Conservation (phyloP, 352 stramenopile genomes). For the Plasmopara muralis region DNA sequence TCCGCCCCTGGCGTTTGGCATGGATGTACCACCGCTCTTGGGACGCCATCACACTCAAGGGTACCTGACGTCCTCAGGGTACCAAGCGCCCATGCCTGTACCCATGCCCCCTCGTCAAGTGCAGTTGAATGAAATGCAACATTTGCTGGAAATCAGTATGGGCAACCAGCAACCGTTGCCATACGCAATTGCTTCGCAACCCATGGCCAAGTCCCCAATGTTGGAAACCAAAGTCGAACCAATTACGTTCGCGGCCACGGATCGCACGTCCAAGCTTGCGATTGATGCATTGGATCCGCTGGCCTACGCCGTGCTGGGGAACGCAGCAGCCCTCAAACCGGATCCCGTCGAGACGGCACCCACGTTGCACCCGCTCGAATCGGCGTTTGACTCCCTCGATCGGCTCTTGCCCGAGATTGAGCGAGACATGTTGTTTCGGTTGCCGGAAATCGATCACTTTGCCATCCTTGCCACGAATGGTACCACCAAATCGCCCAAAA, state of each 20-base stretch:
- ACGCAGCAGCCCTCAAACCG: conserved; percentile 9
- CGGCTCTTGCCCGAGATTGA: conserved; percentile 59
- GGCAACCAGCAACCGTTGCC: conserved; percentile 45
- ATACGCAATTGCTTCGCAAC: conserved; percentile 15
- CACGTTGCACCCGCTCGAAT: conserved; percentile 58
- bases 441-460: conserved; percentile 28
- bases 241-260: conserved; percentile 43
- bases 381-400: conserved; percentile 69
- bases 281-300: conserved; percentile 60
- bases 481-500: conserved; percentile 40
- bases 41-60: conserved; percentile 61
- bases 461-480: conserved; percentile 18
- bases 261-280: conserved; percentile 28
- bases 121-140: conserved; percentile 46
- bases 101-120: conserved; percentile 32
- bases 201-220: conserved; percentile 25
- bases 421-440: conserved; percentile 54
- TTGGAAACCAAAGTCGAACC: conserved; percentile 49
- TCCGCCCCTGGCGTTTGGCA: conserved; percentile 19
- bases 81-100: conserved; percentile 30
- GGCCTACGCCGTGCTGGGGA: conserved; percentile 51
- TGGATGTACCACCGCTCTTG: conserved; percentile 35
- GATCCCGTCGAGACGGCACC: conserved; percentile 17
- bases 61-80: conserved; percentile 39
- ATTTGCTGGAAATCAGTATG: conserved; percentile 54